Conservation (phyloP, 2,329 filamentous ascomycete genomes). For the Trichothecium sympodiale region DNA sequence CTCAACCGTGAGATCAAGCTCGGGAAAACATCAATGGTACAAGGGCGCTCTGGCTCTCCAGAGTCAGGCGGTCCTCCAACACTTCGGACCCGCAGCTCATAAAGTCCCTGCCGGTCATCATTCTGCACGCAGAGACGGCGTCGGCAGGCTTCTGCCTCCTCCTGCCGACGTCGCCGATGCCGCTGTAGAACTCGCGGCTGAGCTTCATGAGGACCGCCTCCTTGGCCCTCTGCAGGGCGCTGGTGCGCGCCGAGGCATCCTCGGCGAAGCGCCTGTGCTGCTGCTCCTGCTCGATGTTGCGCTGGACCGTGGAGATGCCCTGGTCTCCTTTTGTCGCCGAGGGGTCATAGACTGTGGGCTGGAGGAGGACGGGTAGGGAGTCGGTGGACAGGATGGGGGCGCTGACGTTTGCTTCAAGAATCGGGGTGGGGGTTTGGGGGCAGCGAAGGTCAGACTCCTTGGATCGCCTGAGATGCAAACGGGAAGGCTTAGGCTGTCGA, state of each 20-base stretch:
- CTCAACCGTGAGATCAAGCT: too few species aligned
- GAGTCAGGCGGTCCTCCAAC: slow-evolving; percentile 29
- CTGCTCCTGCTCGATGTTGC: slow-evolving; percentile 45
- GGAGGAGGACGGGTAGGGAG: slow-evolving; percentile 41
- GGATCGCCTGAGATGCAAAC: background rate
- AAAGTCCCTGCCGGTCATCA: slow-evolving; percentile 17
- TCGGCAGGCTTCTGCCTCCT: slow-evolving; percentile 17
- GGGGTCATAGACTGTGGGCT: slow-evolving; percentile 47
- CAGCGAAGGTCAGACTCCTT: background rate
- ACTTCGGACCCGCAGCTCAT: slow-evolving; percentile 21
- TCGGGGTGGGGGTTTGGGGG: slow-evolving; percentile 2
- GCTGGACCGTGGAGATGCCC: slow-evolving; percentile 45
- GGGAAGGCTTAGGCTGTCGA: slow-evolving; percentile 7
- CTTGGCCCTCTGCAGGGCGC: slow-evolving; percentile 46
- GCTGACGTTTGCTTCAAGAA: slow-evolving; percentile 27
- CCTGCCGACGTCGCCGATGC: background rate
- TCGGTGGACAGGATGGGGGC: slow-evolving; percentile 38
- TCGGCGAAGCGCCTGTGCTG: slow-evolving; percentile 44
- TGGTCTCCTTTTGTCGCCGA: slow-evolving; percentile 19
- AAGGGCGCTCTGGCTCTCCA: slow-evolving; percentile 41
- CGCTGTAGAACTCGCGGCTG: slow-evolving; percentile 34
- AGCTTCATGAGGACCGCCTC: slow-evolving; percentile 50
- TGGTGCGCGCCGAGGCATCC: slow-evolving; percentile 41
- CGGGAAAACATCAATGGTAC: slow-evolving; percentile 52
- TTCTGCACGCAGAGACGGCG: slow-evolving; percentile 21